Conservation (phyloP, 2,329 filamentous ascomycete species). For the Xylaria sp. region DNA sequence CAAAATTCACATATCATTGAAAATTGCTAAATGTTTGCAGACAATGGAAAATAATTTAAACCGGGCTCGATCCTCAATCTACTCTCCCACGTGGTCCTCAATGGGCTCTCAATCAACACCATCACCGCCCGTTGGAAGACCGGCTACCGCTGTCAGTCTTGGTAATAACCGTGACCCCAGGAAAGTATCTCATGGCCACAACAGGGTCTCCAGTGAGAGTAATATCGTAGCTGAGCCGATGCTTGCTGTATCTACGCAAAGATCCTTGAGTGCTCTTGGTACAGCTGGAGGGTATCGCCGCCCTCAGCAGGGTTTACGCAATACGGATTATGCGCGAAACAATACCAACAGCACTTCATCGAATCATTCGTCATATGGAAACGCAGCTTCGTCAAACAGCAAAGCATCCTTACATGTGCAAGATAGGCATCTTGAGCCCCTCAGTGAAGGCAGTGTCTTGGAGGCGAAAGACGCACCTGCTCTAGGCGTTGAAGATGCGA, state of each 20-base stretch:
- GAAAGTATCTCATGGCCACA: conserved; percentile 59
- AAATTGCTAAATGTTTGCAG: conserved; percentile 59
- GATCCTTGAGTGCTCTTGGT: conserved; percentile 73
- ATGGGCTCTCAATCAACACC: conserved; percentile 62
- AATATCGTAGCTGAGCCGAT: conserved; percentile 60
- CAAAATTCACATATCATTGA: not conserved
- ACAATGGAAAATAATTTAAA: conserved; percentile 93
- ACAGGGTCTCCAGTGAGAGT: conserved; percentile 71
- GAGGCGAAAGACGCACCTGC: conserved; percentile 43
- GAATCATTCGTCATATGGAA: conserved; percentile 41
- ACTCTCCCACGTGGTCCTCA: conserved; percentile 55
- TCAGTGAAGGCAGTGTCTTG: conserved; percentile 64
- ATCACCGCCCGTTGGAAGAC: conserved; percentile 60
- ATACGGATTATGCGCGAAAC: conserved; percentile 55
- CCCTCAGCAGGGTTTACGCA: conserved; percentile 57
- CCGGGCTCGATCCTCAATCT: conserved; percentile 77
- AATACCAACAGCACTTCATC: conserved; percentile 47
- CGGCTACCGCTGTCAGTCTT: conserved; percentile 53
- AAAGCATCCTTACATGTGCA: conserved; percentile 55
- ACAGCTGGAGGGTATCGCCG: conserved; percentile 69
- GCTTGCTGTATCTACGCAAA: conserved; percentile 58
- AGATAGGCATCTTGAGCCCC: conserved; percentile 61
- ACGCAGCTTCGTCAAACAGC: conserved; percentile 41
- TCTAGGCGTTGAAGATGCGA: conserved; percentile 48
- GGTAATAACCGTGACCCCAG: conserved; percentile 45